Conservation (phyloP, 345 rosid species). For the Conringia planisiliqua region DNA sequence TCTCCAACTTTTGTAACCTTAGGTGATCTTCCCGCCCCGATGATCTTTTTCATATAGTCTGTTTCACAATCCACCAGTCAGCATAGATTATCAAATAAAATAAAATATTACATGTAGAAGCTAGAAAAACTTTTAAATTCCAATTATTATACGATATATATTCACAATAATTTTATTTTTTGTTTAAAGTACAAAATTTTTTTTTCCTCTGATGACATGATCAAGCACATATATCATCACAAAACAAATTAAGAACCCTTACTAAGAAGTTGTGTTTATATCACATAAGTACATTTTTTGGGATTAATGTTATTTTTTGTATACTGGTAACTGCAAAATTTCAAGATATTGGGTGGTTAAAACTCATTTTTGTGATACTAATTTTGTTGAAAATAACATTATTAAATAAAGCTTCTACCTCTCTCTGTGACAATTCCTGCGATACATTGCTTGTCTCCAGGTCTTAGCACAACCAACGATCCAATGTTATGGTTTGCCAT, state of each 20-base stretch:
- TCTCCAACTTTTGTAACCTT: constrained; percentile 70
- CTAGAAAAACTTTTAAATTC: neutral
- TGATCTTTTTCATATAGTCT: constrained; percentile 76
- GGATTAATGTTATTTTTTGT: neutral
- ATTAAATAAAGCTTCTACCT: constrained; percentile 39
- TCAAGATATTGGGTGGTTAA: neutral
- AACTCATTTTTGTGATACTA: neutral
- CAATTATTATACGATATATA: neutral
- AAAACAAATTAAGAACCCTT: neutral
- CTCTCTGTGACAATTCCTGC: constrained; percentile 94
- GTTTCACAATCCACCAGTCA: constrained; percentile 11
- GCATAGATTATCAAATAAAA: neutral
- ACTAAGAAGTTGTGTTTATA: neutral
- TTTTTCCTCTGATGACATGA: neutral
- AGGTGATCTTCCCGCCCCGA: constrained; percentile 62
- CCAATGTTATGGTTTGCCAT: constrained; percentile 88
- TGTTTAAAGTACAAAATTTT: neutral
- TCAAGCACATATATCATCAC: neutral
- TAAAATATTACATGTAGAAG: neutral
- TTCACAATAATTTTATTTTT: neutral
- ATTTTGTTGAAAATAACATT: neutral
- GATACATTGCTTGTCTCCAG: constrained; percentile 58
- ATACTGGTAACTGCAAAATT: neutral
- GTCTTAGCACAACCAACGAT: constrained; percentile 80
- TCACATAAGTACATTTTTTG: neutral